Evolutionary conservation across 164 flowering plant species (phyloP).

Genomic region (Vitis riparia): DNA sequence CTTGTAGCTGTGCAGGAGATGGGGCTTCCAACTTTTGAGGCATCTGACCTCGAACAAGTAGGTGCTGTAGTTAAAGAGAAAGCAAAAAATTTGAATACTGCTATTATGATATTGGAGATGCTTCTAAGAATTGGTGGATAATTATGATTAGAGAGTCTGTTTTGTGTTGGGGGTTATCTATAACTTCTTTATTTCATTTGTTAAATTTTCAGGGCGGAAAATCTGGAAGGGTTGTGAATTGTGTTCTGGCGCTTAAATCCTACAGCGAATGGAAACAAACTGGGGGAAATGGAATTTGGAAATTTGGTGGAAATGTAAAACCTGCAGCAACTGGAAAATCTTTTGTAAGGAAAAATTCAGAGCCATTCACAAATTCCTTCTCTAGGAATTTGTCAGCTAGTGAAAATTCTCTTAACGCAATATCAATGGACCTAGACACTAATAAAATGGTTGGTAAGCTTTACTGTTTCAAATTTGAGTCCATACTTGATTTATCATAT

Average conservation of each 20-base stretch:
- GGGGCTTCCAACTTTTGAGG: conserved; percentile 94
- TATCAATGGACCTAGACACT: conserved; percentile 33
- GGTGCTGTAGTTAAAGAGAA: conserved; percentile 8
- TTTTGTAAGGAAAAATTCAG: conserved; percentile 73
- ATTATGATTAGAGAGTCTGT: background rate
- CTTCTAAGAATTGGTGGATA: background rate
- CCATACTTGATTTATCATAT: background rate
- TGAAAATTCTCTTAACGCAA: conserved; percentile 40
- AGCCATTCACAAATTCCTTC: conserved; percentile 72
- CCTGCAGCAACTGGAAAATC: conserved; percentile 49
- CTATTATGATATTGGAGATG: background rate
- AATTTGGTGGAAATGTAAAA: conserved; percentile 76
- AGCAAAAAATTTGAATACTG: background rate
- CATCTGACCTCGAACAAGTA: conserved; percentile 96
- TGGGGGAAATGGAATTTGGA: conserved; percentile 82
- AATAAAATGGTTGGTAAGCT: conserved; percentile 69
- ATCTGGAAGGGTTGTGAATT: conserved; percentile 75
- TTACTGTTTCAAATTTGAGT: conserved; percentile 9
- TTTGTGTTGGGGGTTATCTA: background rate
- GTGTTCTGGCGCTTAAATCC: conserved; percentile 86
- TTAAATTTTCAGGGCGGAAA: conserved; percentile 76
- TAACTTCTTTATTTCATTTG: background rate
- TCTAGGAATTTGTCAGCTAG: conserved; percentile 58
- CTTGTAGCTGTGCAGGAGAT: conserved; percentile 79
- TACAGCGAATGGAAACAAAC: conserved; percentile 81